Percentiles rank a stretch among this genome's conserved stretches.
Conservation (phyloP, 768 basidiomycete genomes). For the Heimioporus sp. region DNA sequence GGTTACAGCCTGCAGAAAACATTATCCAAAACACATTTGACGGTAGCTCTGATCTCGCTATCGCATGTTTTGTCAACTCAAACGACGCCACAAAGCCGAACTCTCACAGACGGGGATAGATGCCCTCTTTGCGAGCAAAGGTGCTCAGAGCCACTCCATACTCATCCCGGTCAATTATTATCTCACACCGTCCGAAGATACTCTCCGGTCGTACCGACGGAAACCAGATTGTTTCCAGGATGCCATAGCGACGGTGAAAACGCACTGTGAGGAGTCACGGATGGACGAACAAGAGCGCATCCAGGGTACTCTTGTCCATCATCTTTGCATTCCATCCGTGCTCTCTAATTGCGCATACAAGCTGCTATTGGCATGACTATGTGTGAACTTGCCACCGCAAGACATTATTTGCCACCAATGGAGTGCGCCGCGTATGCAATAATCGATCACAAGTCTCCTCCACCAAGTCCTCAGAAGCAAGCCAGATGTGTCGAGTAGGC, state of each 20-base stretch:
- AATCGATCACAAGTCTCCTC: not conserved
- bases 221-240: conserved; percentile 65
- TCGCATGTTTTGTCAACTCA: conserved; percentile 9
- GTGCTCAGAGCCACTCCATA: conserved; percentile 8
- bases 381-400: conserved; percentile 76
- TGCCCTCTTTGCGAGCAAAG: conserved; percentile 14
- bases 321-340: not conserved
- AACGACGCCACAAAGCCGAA: conserved; percentile 13
- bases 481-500: conserved; percentile 54
- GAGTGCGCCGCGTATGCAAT: conserved; percentile 47
- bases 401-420: conserved; percentile 61
- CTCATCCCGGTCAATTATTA: not conserved
- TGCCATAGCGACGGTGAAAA: conserved; percentile 46
- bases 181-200: conserved; percentile 31
- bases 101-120: conserved; percentile 19
- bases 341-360: conserved; percentile 33
- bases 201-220: conserved; percentile 40
- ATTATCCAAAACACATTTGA: conserved; percentile 17
- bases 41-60: conserved; percentile 17
- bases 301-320: conserved; percentile 40
- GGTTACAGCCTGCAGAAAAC: not conserved
- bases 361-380: conserved; percentile 77
- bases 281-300: conserved; percentile 60
- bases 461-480: conserved; percentile 25
- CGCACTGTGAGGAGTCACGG: conserved; percentile 54